Conservation (phyloP, 371 early-diverging fungal genomes). For the Actinomortierella wolfii region DNA sequence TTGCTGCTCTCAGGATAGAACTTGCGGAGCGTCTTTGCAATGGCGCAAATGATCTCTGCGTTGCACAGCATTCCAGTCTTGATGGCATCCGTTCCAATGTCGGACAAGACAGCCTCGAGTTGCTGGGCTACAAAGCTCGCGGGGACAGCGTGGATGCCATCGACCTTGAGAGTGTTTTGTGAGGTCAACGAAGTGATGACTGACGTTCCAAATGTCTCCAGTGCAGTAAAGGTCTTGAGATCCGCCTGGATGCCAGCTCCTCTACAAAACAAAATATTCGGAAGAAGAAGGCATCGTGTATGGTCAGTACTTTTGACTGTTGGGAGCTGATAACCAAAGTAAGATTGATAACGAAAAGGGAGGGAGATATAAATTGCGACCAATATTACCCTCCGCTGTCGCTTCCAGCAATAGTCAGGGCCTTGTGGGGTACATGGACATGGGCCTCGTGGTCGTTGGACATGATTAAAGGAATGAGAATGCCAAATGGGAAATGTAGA, state of each 20-base stretch:
- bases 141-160: slow-evolving; percentile 67
- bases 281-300: slow-evolving; percentile 1
- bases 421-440: slow-evolving; percentile 35
- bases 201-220: slow-evolving; percentile 75
- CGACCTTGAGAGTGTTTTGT: slow-evolving; percentile 83
- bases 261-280: slow-evolving; percentile 35
- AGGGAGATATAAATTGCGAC: too few species aligned
- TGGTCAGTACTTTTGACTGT: too few species aligned
- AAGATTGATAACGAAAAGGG: too few species aligned
- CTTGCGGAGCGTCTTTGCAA: slow-evolving; percentile 53
- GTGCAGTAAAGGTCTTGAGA: slow-evolving; percentile 82
- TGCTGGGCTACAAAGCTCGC: slow-evolving; percentile 73
- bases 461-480: neutral
- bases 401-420: slow-evolving; percentile 68
- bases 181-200: slow-evolving; percentile 82
- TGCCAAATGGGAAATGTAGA: neutral
- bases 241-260: slow-evolving; percentile 89
- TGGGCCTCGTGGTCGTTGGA: slow-evolving; percentile 4
- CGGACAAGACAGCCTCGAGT: slow-evolving; percentile 69
- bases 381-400: slow-evolving; percentile 63
- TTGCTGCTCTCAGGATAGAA: slow-evolving; percentile 33
- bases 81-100: slow-evolving; percentile 78
- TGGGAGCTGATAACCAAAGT: too few species aligned
- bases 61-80: slow-evolving; percentile 86
- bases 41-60: slow-evolving; percentile 61